phyloP scores from a whole-genome alignment of 2,329 filamentous ascomycete genomes.

The Penicillium italicum region DNA sequence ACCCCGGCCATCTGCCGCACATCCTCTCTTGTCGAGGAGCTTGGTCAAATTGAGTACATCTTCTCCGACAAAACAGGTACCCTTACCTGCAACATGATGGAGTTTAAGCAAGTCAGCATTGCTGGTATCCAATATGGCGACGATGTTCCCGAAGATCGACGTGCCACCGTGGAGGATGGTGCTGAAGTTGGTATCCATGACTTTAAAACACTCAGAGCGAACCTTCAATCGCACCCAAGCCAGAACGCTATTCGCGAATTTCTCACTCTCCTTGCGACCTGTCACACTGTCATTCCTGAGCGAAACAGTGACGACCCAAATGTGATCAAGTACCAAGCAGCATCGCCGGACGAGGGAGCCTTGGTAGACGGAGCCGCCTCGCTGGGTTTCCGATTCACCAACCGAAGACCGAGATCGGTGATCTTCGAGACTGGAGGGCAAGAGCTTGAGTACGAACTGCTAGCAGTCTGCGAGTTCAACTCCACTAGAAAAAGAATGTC shows the following conservation, averaged over 20 bases:
- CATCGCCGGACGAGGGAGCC: slow-evolving; percentile 96
- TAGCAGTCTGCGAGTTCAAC: slow-evolving; percentile 99
- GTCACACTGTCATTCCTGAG: slow-evolving; percentile 97
- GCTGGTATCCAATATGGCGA: slow-evolving; percentile 91
- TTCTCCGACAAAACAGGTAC: slow-evolving; percentile 98
- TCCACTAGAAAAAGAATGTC: slow-evolving; percentile 98
- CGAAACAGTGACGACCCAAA: slow-evolving; percentile 70
- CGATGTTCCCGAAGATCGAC: slow-evolving; percentile 84
- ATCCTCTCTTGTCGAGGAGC: slow-evolving; percentile 91
- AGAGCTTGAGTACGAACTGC: slow-evolving; percentile 77
- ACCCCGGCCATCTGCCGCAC: slow-evolving; percentile 95
- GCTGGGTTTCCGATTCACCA: slow-evolving; percentile 85
- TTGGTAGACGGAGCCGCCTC: slow-evolving; percentile 83
- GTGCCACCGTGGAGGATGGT: slow-evolving; percentile 73
- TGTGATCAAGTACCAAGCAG: slow-evolving; percentile 94
- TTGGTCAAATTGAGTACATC: slow-evolving; percentile 97
- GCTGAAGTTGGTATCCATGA: slow-evolving; percentile 77
- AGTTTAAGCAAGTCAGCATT: slow-evolving; percentile 93
- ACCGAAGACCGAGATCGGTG: slow-evolving; percentile 83
- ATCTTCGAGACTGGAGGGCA: slow-evolving; percentile 72
- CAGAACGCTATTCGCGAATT: slow-evolving; percentile 73
- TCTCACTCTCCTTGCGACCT: slow-evolving; percentile 78
- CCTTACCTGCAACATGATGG: slow-evolving; percentile 97
- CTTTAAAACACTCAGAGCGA: slow-evolving; percentile 70
- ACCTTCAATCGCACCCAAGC: slow-evolving; percentile 61